phyloP scores from a whole-genome alignment of 106 monocot genomes.

The Iris macrosiphon region DNA sequence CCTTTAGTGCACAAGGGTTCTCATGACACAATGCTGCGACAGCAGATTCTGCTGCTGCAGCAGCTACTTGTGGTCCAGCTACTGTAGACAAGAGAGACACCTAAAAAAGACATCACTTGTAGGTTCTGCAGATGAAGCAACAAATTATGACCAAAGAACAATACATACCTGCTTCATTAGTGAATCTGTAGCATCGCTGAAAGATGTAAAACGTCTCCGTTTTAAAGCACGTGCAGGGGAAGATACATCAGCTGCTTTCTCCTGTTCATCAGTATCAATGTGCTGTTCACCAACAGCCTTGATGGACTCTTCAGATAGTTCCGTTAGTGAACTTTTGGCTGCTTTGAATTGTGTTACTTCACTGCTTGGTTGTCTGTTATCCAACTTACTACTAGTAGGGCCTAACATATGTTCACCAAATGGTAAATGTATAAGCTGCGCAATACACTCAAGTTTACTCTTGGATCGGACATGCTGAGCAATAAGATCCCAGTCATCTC shows the following conservation, averaged over 20 bases:
- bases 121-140: no score
- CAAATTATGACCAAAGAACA: background rate
- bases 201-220: conserved; percentile 32
- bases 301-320: conserved; percentile 15
- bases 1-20: conserved; percentile 41
- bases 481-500: conserved; percentile 94
- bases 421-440: conserved; percentile 79
- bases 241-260: conserved; percentile 20
- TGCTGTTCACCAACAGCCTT: conserved; percentile 3
- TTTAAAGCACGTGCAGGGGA: conserved; percentile 34
- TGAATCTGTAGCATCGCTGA: conserved; percentile 37
- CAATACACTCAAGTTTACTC: conserved; percentile 76
- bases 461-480: conserved; percentile 83
- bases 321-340: conserved; percentile 1
- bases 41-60: conserved; percentile 70
- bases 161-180: conserved; percentile 57
- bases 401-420: conserved; percentile 74
- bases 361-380: conserved; percentile 10
- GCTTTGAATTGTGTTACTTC: conserved; percentile 12
- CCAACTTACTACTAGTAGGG: conserved; percentile 26
- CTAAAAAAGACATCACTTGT: conserved; percentile 34
- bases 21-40: conserved; percentile 51
- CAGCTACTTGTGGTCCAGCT: conserved; percentile 51
- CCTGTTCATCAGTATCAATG: conserved; percentile 20
- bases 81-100: conserved; percentile 65